A percentile compares a stretch with the other conserved stretches of the same genome.
Conservation (phyloP, 1,284 basidiomycete genomes). For the Spongiforma sp. region DNA sequence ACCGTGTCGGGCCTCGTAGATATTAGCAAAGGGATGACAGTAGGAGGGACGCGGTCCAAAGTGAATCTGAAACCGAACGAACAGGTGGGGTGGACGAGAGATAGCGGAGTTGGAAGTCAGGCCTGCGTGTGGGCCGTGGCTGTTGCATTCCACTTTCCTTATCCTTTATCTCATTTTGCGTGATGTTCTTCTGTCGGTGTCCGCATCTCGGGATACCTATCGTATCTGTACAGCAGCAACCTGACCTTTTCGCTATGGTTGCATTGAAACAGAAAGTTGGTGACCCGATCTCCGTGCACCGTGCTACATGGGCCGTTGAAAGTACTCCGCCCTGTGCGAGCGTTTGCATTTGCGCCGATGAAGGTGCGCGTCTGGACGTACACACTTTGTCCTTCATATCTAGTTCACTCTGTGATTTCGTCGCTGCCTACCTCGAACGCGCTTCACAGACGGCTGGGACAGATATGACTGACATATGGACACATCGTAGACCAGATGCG, state of each 20-base stretch:
- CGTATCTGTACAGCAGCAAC: conserved; percentile 59
- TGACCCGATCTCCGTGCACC: conserved; percentile 64
- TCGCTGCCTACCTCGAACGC: too few species aligned
- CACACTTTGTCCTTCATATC: too few species aligned
- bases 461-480: conserved; percentile 78
- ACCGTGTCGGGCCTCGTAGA: background rate
- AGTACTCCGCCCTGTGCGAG: conserved; percentile 10
- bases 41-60: conserved; percentile 61
- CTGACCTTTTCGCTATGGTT: conserved; percentile 75
- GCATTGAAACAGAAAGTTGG: conserved; percentile 79
- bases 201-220: background rate
- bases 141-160: background rate
- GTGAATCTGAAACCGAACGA: conserved; percentile 55
- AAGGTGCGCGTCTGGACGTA: too few species aligned
- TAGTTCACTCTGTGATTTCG: too few species aligned
- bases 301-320: conserved; percentile 31
- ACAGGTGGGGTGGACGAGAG: too few species aligned
- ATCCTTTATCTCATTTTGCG: background rate
- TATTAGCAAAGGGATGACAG: background rate
- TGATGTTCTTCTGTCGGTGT: background rate
- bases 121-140: conserved; percentile 67
- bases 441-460: too few species aligned
- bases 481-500: conserved; percentile 51
- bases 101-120: conserved; percentile 57
- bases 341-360: conserved; percentile 38